Conservation (phyloP, 1,284 basidiomycete species). For the Malassezia nana region DNA sequence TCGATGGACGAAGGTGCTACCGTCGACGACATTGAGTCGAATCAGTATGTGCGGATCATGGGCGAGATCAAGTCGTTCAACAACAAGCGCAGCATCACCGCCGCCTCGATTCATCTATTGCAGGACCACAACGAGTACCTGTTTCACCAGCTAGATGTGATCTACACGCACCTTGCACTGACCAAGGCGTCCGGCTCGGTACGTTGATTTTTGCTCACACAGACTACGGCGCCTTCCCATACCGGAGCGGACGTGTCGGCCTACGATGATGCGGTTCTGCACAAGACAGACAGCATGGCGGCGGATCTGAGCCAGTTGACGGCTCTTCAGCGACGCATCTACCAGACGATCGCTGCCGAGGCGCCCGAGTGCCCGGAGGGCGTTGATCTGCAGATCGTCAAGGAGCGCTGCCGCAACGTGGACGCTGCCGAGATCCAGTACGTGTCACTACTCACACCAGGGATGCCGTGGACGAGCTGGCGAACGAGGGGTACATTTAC, state of each 20-base stretch:
- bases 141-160: constrained; percentile 63
- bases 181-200: constrained; percentile 19
- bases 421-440: constrained; percentile 21
- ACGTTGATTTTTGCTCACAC: constrained; percentile 12
- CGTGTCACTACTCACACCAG: constrained; percentile 15
- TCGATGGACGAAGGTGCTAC: constrained; percentile 52
- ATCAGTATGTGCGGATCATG: constrained; percentile 70
- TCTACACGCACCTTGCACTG: constrained; percentile 48
- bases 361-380: constrained; percentile 30
- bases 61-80: constrained; percentile 82
- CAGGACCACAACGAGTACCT: constrained; percentile 69
- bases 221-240: constrained; percentile 10
- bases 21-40: constrained; percentile 50
- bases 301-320: constrained; percentile 24
- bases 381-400: constrained; percentile 26
- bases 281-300: constrained; percentile 18
- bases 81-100: constrained; percentile 65
- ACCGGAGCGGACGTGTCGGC: constrained; percentile 3
- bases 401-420: constrained; percentile 22
- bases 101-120: constrained; percentile 50
- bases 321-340: constrained; percentile 24
- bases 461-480: constrained; percentile 31
- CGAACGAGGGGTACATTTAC: constrained; percentile 35
- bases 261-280: constrained; percentile 24
- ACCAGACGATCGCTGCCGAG: constrained; percentile 25